Conservation (phyloP, 2,329 filamentous ascomycete genomes). For the Xylariaceae sp. region DNA sequence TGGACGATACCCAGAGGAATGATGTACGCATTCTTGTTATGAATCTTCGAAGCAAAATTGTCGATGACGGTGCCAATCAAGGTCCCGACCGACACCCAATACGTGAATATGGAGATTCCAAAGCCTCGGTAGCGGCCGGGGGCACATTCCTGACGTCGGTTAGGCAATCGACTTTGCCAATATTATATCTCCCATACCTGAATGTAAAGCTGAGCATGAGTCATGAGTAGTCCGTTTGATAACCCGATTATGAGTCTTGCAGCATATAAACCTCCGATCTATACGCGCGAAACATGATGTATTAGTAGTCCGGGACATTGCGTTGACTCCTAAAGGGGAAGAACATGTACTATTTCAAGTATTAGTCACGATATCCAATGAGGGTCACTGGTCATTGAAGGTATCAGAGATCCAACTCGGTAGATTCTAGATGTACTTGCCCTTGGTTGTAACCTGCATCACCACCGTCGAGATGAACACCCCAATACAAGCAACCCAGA, state of each 20-base stretch:
- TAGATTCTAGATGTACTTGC: too few relatives aligned
- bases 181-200: conserved; percentile 11
- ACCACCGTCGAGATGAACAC: conserved; percentile 44
- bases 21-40: conserved; percentile 24
- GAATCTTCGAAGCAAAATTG: conserved; percentile 40
- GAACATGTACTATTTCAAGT: too few relatives aligned
- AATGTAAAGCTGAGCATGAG: conserved; percentile 29
- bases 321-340: too few relatives aligned
- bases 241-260: conserved; percentile 48
- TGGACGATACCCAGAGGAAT: conserved; percentile 30
- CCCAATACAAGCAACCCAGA: conserved; percentile 39
- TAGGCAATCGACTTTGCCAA: conserved; percentile 7
- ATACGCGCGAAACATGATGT: too few relatives aligned
- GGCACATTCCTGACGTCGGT: conserved; percentile 39
- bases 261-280: conserved; percentile 46
- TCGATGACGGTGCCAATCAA: conserved; percentile 50
- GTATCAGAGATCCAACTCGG: too few relatives aligned
- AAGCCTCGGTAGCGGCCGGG: conserved; percentile 47
- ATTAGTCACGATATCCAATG: too few relatives aligned
- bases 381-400: too few relatives aligned
- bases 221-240: conserved; percentile 40
- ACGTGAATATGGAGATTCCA: conserved; percentile 46
- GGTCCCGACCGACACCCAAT: conserved; percentile 47
- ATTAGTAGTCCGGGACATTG: too few relatives aligned
- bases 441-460: conserved; percentile 47